Evolutionary conservation across 2,329 filamentous ascomycete species (phyloP).

Genomic region (Penicillium sp.): DNA sequence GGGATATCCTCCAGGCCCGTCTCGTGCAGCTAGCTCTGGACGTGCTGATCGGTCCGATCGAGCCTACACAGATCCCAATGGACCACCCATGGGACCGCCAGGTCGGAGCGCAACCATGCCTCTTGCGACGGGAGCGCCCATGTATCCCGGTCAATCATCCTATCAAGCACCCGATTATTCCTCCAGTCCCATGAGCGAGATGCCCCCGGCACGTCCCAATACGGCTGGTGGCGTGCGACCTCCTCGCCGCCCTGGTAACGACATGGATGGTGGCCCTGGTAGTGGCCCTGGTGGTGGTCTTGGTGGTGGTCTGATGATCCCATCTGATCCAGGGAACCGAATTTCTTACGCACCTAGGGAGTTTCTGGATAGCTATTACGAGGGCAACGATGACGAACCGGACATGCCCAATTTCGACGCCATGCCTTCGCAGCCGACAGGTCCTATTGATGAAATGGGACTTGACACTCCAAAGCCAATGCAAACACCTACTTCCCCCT

Average conservation of each 20-base stretch:
- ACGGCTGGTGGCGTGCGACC: slow-evolving; percentile 30
- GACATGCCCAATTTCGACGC: slow-evolving; percentile 68
- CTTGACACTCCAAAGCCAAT: slow-evolving; percentile 35
- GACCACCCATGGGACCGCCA: slow-evolving; percentile 32
- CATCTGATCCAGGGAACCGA: slow-evolving; percentile 24
- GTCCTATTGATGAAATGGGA: slow-evolving; percentile 38
- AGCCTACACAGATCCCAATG: slow-evolving; percentile 31
- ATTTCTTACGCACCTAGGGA: slow-evolving; percentile 38
- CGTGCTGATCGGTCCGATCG: slow-evolving; percentile 21
- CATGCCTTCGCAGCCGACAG: slow-evolving; percentile 40
- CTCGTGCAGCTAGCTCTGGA: slow-evolving; percentile 31
- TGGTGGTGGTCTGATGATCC: slow-evolving; percentile 19
- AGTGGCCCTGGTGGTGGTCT: background rate
- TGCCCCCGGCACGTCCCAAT: slow-evolving; percentile 27
- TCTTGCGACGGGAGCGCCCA: slow-evolving; percentile 21
- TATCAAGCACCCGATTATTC: slow-evolving; percentile 36
- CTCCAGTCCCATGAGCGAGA: slow-evolving; percentile 15
- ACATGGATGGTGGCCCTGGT: slow-evolving; percentile 18
- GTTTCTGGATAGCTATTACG: slow-evolving; percentile 55
- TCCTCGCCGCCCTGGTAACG: slow-evolving; percentile 28
- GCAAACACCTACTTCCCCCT: slow-evolving; percentile 27
- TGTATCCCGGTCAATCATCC: slow-evolving; percentile 39
- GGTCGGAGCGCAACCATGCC: slow-evolving; percentile 45
- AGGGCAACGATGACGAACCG: slow-evolving; percentile 50
- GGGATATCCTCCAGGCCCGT: slow-evolving; percentile 26